These are phyloP conservation scores for Fusarium praegraminearum DNA, from an alignment of 2,329 filamentous ascomycete genomes.

Conservation along the genomic window DNA sequence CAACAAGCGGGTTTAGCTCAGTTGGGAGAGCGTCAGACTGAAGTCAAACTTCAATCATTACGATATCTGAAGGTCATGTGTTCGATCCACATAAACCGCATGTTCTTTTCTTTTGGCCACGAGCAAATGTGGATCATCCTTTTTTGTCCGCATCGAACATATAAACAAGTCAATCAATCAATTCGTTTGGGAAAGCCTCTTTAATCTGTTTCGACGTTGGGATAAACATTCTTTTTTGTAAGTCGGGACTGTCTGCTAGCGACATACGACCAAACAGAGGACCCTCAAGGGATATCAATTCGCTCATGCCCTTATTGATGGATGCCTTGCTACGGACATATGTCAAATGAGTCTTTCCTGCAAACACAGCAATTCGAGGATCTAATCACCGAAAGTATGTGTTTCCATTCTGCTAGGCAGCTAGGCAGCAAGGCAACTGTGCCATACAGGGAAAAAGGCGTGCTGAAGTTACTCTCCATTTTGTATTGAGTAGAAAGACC, in stretches of 20 bases:
- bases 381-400: not conserved
- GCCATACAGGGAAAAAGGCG: not conserved
- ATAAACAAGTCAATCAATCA: not conserved
- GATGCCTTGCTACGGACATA: too few relatives aligned
- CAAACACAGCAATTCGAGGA: not conserved
- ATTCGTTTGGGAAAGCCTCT: not conserved
- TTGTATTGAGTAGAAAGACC: not conserved
- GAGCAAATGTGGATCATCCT: not conserved
- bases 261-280: too few relatives aligned
- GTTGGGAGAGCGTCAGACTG: slow-evolving; percentile 48
- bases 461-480: not conserved
- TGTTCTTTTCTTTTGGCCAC: slow-evolving; percentile 25
- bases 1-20: slow-evolving; percentile 50
- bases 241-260: not conserved
- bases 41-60: slow-evolving; percentile 40
- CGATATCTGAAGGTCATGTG: slow-evolving; percentile 50
- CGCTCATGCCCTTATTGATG: too few relatives aligned
- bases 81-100: slow-evolving; percentile 51
- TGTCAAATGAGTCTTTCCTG: too few relatives aligned
- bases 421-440: not conserved
- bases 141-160: not conserved
- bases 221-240: not conserved
- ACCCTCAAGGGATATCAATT: too few relatives aligned
- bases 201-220: not conserved
- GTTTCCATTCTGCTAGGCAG: not conserved